Evolutionary conservation across 2,329 filamentous ascomycete species (phyloP).

Genomic region (Xylaria sp.): DNA sequence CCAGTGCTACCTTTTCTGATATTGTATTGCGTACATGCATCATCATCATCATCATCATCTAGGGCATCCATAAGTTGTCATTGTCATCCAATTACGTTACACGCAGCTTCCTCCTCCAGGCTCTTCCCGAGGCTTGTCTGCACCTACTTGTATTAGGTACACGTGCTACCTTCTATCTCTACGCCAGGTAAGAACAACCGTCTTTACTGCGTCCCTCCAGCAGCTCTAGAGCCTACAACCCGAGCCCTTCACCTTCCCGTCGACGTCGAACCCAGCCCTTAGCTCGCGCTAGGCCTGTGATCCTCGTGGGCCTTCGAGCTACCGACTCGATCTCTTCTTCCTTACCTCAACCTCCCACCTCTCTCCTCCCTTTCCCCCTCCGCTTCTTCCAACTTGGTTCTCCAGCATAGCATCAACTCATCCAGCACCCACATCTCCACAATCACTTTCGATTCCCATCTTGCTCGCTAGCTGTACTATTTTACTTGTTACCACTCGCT

Average conservation of each 20-base stretch:
- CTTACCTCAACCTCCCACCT: slow-evolving; percentile 35
- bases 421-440: slow-evolving; percentile 52
- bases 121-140: slow-evolving; percentile 15
- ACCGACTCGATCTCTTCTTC: slow-evolving; percentile 18
- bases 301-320: slow-evolving; percentile 11
- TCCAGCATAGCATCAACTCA: slow-evolving; percentile 60
- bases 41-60: neutral
- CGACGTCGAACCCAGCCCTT: neutral
- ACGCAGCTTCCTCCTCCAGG: slow-evolving; percentile 33
- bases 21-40: slow-evolving; percentile 13
- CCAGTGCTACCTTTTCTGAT: slow-evolving; percentile 11
- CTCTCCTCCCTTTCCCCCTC: slow-evolving; percentile 34
- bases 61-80: slow-evolving; percentile 5
- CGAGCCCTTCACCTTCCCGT: slow-evolving; percentile 27
- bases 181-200: slow-evolving; percentile 27
- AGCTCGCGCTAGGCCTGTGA: slow-evolving; percentile 20
- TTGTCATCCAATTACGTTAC: neutral
- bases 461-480: slow-evolving; percentile 71
- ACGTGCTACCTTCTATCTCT: slow-evolving; percentile 16
- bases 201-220: neutral
- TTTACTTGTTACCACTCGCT: slow-evolving; percentile 66
- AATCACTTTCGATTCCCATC: slow-evolving; percentile 60
- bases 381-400: slow-evolving; percentile 46
- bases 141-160: slow-evolving; percentile 27
- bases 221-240: neutral